phyloP scores from a whole-genome alignment of 768 basidiomycete genomes.

The Lactifluus echinatus region DNA sequence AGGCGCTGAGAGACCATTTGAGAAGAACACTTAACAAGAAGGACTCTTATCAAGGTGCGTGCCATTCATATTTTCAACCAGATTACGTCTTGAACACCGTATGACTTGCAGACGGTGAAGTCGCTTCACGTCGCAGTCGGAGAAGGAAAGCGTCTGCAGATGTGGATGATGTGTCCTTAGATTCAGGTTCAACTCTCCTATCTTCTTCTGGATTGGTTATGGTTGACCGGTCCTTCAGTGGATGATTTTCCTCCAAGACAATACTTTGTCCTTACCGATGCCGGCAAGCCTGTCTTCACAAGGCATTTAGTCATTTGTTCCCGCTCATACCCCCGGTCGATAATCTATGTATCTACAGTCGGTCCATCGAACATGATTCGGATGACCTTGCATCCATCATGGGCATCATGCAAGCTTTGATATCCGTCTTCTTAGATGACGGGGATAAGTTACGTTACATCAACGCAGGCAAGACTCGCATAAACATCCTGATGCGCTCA shows the following conservation, averaged over 20 bases:
- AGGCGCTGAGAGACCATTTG: constrained; percentile 59
- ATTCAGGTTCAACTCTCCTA: not conserved
- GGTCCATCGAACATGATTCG: constrained; percentile 44
- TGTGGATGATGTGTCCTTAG: constrained; percentile 18
- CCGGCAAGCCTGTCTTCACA: constrained; percentile 95
- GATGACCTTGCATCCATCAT: constrained; percentile 71
- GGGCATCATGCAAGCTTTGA: constrained; percentile 90
- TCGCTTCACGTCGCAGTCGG: constrained; percentile 17
- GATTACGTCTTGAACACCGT: not conserved
- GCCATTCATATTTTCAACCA: not conserved
- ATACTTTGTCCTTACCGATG: constrained; percentile 90
- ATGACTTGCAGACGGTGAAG: constrained; percentile 4
- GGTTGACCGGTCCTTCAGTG: constrained; percentile 7
- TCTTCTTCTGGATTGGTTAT: not conserved
- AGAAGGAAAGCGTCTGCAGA: constrained; percentile 14
- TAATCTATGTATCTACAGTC: constrained; percentile 28
- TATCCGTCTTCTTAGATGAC: constrained; percentile 93
- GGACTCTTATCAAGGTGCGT: constrained; percentile 41
- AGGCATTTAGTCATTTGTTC: constrained; percentile 45
- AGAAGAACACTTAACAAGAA: constrained; percentile 54
- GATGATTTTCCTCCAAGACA: constrained; percentile 47
- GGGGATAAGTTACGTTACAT: constrained; percentile 81
- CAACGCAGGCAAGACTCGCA: constrained; percentile 71
- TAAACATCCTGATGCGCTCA: constrained; percentile 77
- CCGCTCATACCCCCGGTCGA: not conserved